Conservation (phyloP, 805 yeast species). For the Metschnikowia cerradonensis region DNA sequence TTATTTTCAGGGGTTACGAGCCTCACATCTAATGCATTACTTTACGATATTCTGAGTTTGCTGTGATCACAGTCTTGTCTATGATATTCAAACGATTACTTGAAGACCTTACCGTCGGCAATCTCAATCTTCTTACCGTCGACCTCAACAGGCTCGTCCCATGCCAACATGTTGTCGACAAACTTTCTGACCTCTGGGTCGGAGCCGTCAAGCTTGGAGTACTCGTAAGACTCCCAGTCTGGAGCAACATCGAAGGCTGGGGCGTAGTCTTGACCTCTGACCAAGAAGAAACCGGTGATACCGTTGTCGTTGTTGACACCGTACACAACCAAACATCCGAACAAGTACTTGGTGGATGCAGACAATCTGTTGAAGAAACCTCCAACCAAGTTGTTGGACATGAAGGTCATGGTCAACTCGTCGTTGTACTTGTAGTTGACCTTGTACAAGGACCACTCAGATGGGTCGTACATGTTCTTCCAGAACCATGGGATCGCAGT, state of each 20-base stretch:
- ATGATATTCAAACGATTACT: slow-evolving; percentile 43
- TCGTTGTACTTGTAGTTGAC: slow-evolving; percentile 97
- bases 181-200: slow-evolving; percentile 74
- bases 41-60: too few species aligned
- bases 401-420: slow-evolving; percentile 92
- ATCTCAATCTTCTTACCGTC: slow-evolving; percentile 82
- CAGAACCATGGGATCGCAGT: slow-evolving; percentile 97
- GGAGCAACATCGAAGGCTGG: slow-evolving; percentile 99
- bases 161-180: slow-evolving; percentile 90
- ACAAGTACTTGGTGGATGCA: slow-evolving; percentile 90
- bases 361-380: slow-evolving; percentile 95
- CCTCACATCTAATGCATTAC: too few species aligned
- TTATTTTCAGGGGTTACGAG: too few species aligned
- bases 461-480: slow-evolving; percentile 81
- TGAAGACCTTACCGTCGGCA: slow-evolving; percentile 97
- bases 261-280: slow-evolving; percentile 86
- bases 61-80: neutral
- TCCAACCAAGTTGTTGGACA: slow-evolving; percentile 97
- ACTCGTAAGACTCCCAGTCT: slow-evolving; percentile 94
- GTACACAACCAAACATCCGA: slow-evolving; percentile 90
- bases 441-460: slow-evolving; percentile 93
- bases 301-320: slow-evolving; percentile 99
- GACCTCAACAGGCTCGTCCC: slow-evolving; percentile 90
- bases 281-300: slow-evolving; percentile 89
- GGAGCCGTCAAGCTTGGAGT: slow-evolving; percentile 77